Percentiles rank a stretch among this genome's conserved stretches.
These are phyloP conservation scores for Alternaria tenuissima DNA, from an alignment of 2,329 filamentous ascomycete species.

Conservation along the genomic window DNA sequence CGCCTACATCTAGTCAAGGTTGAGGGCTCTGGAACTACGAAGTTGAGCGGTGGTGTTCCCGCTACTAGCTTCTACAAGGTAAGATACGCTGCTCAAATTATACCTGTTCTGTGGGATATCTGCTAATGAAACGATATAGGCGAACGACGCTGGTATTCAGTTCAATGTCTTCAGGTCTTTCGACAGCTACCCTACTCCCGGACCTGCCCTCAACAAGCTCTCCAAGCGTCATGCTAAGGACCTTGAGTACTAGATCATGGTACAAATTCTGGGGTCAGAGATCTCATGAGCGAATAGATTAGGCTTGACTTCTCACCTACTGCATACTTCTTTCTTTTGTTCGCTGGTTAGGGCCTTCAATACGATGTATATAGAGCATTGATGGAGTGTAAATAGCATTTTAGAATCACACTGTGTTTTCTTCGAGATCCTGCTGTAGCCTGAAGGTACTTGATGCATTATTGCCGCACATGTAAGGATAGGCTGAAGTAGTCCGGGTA, in stretches of 20 bases:
- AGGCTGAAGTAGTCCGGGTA: not conserved
- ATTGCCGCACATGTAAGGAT: not conserved
- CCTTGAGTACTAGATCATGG: conserved; percentile 9
- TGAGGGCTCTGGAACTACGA: conserved; percentile 53
- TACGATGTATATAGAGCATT: not conserved
- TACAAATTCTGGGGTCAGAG: not conserved
- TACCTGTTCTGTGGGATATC: not conserved
- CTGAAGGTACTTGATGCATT: not conserved
- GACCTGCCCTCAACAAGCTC: conserved; percentile 37
- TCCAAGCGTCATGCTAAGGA: conserved; percentile 24
- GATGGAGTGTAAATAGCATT: not conserved
- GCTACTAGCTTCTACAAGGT: conserved; percentile 54
- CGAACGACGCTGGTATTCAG: conserved; percentile 53
- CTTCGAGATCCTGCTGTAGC: not conserved
- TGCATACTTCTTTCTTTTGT: not conserved
- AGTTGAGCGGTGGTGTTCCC: conserved; percentile 46
- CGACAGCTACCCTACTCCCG: conserved; percentile 45
- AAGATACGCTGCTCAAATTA: conserved; percentile 8
- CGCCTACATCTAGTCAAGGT: conserved; percentile 46
- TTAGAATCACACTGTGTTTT: not conserved
- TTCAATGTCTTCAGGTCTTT: conserved; percentile 48
- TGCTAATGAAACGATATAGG: not conserved
- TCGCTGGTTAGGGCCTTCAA: not conserved
- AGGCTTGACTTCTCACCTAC: not conserved
- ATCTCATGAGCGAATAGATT: not conserved